Evolutionary conservation across 78 protist genomes (phyloP).

Genomic region (Chrysochromulina parva): DNA sequence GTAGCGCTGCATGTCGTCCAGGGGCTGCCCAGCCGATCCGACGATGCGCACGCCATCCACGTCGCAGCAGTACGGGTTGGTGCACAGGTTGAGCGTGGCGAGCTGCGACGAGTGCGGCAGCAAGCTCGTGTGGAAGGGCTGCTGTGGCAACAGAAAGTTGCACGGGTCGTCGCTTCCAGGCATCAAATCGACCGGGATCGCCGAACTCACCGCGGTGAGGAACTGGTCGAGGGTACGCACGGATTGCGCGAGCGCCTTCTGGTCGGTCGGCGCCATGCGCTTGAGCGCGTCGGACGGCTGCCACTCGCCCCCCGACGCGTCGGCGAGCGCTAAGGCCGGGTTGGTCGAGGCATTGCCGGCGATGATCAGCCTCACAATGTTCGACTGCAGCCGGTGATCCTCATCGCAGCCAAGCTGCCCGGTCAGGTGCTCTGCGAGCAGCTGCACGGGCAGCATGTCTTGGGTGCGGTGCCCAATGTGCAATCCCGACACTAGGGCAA

Average conservation of each 20-base stretch:
- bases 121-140: conserved; percentile 39
- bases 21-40: conserved; percentile 29
- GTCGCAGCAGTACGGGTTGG: conserved; percentile 36
- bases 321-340: background rate
- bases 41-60: conserved; percentile 10
- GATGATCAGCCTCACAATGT: background rate
- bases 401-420: conserved; percentile 7
- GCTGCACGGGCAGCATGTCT: background rate
- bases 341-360: background rate
- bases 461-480: background rate
- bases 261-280: background rate
- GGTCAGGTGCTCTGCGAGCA: conserved; percentile 29
- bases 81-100: background rate
- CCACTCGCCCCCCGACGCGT: too few species aligned
- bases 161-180: conserved; percentile 40
- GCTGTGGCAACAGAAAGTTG: conserved; percentile 55
- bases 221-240: conserved; percentile 5
- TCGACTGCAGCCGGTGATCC: background rate
- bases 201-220: background rate
- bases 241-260: background rate
- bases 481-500: conserved; percentile 45
- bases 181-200: conserved; percentile 57
- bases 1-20: conserved; percentile 26
- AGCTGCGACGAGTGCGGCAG: background rate
- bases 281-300: background rate